Evolutionary conservation across 1,284 basidiomycete genomes (phyloP).

Genomic region (Trichosporon asahii): DNA sequence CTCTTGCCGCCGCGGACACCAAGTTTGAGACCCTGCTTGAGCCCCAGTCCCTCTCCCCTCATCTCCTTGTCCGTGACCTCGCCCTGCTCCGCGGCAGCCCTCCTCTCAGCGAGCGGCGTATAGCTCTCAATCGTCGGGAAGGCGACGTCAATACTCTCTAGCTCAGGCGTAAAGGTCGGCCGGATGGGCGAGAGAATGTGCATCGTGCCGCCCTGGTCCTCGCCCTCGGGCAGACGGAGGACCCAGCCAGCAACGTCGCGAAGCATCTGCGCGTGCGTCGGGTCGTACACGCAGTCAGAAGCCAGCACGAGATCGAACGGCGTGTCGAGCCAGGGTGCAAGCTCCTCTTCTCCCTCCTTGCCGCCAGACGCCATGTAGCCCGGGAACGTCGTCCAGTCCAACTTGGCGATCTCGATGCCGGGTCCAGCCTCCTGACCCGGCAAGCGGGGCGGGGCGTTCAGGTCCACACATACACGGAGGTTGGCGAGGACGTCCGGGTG

Average conservation of each 20-base stretch:
- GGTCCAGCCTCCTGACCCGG: constrained; percentile 13
- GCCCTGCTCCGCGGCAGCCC: neutral
- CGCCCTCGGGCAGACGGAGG: constrained; percentile 36
- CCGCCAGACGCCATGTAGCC: constrained; percentile 24
- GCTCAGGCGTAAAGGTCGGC: constrained; percentile 50
- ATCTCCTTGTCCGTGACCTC: constrained; percentile 16
- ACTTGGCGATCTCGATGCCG: constrained; percentile 54
- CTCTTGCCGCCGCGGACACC: constrained; percentile 43
- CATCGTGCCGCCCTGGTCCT: constrained; percentile 46
- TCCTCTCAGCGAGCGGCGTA: constrained; percentile 28
- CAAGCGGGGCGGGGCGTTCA: constrained; percentile 57
- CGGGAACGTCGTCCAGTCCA: constrained; percentile 69
- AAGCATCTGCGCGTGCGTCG: constrained; percentile 48
- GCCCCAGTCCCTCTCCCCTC: constrained; percentile 38
- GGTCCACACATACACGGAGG: constrained; percentile 62
- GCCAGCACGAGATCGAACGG: constrained; percentile 50
- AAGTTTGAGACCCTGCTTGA: constrained; percentile 30
- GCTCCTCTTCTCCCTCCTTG: constrained; percentile 26
- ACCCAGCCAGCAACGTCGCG: constrained; percentile 45
- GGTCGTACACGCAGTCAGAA: constrained; percentile 51
- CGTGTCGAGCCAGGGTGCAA: constrained; percentile 24
- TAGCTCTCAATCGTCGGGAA: constrained; percentile 43
- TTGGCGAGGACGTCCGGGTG: constrained; percentile 71
- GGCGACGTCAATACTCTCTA: constrained; percentile 43
- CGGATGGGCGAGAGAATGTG: constrained; percentile 50